Percentiles rank a stretch among this genome's conserved stretches.
These are phyloP conservation scores for Raphanus hybrid DNA, from an alignment of 441 rosid genomes.

Conservation along the genomic window DNA sequence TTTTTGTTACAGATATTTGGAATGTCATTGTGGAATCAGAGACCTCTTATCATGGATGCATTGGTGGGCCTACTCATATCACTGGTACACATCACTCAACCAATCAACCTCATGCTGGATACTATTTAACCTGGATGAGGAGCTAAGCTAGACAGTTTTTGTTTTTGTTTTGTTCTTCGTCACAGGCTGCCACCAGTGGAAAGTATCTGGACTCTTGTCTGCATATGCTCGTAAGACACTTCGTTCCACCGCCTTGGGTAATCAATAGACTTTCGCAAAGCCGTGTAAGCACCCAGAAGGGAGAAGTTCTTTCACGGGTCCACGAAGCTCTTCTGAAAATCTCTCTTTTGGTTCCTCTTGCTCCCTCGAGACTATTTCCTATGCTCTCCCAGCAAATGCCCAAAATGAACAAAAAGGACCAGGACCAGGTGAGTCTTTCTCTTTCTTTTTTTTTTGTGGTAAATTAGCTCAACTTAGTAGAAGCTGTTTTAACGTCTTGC, in stretches of 20 bases:
- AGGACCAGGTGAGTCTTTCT: slow-evolving; percentile 57
- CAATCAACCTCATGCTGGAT: not conserved
- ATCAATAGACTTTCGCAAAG: slow-evolving; percentile 48
- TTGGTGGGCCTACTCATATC: slow-evolving; percentile 59
- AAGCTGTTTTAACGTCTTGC: slow-evolving; percentile 20
- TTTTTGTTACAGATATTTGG: slow-evolving; percentile 55
- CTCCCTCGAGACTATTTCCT: slow-evolving; percentile 59
- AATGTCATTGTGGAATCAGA: slow-evolving; percentile 70
- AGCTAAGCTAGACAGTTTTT: too few relatives aligned
- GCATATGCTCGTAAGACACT: slow-evolving; percentile 71
- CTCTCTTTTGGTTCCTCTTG: slow-evolving; percentile 65
- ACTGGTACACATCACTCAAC: slow-evolving; percentile 49
- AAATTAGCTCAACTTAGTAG: slow-evolving; percentile 13
- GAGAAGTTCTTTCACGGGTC: slow-evolving; percentile 64
- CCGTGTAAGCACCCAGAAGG: slow-evolving; percentile 55
- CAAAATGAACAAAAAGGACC: slow-evolving; percentile 49
- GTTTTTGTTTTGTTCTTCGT: not conserved
- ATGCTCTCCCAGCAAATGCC: slow-evolving; percentile 66
- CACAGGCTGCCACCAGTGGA: slow-evolving; percentile 75
- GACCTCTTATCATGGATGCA: slow-evolving; percentile 68
- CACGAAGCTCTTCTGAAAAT: slow-evolving; percentile 64
- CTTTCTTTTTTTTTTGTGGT: not conserved
- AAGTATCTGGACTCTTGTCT: slow-evolving; percentile 68
- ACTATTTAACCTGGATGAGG: not conserved
- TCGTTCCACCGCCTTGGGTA: slow-evolving; percentile 60